Evolutionary conservation across 75 land plant genomes (phyloP).

Genomic region (Larix kaempferi): DNA sequence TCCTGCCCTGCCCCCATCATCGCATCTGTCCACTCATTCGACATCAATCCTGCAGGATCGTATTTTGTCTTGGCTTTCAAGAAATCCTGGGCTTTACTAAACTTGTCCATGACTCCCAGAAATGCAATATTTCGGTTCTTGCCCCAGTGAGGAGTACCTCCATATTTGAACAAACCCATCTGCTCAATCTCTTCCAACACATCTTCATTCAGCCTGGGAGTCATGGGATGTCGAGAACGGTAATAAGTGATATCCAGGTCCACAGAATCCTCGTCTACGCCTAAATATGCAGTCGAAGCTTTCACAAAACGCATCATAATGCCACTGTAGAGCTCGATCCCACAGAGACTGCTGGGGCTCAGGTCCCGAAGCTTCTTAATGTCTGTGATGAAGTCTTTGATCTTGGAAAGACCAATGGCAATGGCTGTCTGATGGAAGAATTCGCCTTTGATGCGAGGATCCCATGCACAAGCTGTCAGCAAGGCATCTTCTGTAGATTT

Average conservation of each 20-base stretch:
- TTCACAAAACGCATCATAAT: slow-evolving; percentile 63
- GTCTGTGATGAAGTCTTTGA: slow-evolving; percentile 50
- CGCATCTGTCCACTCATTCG: slow-evolving; percentile 70
- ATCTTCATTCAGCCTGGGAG: slow-evolving; percentile 60
- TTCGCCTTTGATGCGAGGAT: slow-evolving; percentile 55
- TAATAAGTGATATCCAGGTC: slow-evolving; percentile 70
- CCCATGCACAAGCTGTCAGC: slow-evolving; percentile 52
- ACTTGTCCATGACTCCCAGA: slow-evolving; percentile 38
- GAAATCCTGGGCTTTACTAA: slow-evolving; percentile 34
- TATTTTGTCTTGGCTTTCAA: slow-evolving; percentile 36
- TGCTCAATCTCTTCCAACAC: slow-evolving; percentile 78
- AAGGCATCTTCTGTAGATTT: slow-evolving; percentile 16
- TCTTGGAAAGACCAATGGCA: slow-evolving; percentile 30
- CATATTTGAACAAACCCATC: slow-evolving; percentile 65
- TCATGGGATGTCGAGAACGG: slow-evolving; percentile 38
- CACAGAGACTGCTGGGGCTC: slow-evolving; percentile 45
- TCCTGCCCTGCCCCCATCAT: slow-evolving; percentile 40
- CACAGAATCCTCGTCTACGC: slow-evolving; percentile 48
- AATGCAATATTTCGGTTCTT: slow-evolving; percentile 66
- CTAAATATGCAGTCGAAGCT: slow-evolving; percentile 64
- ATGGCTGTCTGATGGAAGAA: slow-evolving; percentile 57
- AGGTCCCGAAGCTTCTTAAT: slow-evolving; percentile 50
- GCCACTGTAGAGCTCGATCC: slow-evolving; percentile 62
- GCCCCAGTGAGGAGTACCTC: slow-evolving; percentile 81
- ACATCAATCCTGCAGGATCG: slow-evolving; percentile 67